Evolutionary conservation across 2,329 filamentous ascomycete species (phyloP).

Genomic region (Exophiala oligosperma): DNA sequence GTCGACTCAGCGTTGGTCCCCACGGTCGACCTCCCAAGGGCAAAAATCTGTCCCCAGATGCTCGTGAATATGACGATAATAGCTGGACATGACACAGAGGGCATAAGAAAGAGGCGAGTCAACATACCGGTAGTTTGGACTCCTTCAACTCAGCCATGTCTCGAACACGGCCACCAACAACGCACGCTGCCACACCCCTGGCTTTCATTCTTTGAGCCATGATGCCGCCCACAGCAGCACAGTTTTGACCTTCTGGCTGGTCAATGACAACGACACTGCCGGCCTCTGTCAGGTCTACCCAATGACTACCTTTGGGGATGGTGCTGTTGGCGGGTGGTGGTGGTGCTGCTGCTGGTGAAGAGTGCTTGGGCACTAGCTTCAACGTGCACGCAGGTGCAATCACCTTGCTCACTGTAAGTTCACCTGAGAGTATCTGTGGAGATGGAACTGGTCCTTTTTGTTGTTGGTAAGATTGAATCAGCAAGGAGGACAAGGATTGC

Average conservation of each 20-base stretch:
- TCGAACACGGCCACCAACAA: conserved; percentile 68
- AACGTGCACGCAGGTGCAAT: conserved; percentile 47
- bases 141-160: conserved; percentile 62
- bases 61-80: background rate
- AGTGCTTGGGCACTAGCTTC: conserved; percentile 54
- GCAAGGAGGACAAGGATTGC: background rate
- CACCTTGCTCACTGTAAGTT: conserved; percentile 25
- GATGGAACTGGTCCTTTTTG: conserved; percentile 12
- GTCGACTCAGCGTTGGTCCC: conserved; percentile 47
- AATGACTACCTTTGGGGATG: conserved; percentile 63
- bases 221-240: conserved; percentile 74
- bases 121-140: conserved; percentile 56
- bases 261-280: conserved; percentile 66
- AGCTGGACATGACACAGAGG: background rate
- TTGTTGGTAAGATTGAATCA: background rate
- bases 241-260: conserved; percentile 64
- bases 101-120: background rate
- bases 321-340: conserved; percentile 39
- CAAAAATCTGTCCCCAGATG: conserved; percentile 40
- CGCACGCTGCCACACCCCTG: conserved; percentile 59
- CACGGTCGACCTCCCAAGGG: conserved; percentile 44
- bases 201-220: conserved; percentile 70
- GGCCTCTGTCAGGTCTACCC: conserved; percentile 63
- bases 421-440: conserved; percentile 3
- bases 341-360: conserved; percentile 34